phyloP scores from a whole-genome alignment of 331 rosid species.

The Arachis monticola region DNA sequence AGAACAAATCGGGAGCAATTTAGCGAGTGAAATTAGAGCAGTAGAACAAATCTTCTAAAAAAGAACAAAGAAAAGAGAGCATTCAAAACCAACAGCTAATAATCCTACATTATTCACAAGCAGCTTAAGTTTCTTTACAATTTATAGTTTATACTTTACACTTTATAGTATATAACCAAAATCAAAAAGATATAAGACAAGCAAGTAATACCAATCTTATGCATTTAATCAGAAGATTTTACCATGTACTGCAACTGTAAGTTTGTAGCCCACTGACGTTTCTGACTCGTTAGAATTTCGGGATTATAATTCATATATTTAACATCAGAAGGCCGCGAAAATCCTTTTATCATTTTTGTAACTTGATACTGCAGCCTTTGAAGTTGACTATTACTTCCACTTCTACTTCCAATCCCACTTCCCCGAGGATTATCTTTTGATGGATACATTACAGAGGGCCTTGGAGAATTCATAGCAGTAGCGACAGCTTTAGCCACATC shows the following conservation, averaged over 20 bases:
- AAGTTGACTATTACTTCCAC: slow-evolving; percentile 59
- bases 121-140: slow-evolving; percentile 28
- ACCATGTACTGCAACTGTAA: slow-evolving; percentile 88
- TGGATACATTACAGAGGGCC: slow-evolving; percentile 78
- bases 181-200: slow-evolving; percentile 3
- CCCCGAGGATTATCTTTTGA: slow-evolving; percentile 50
- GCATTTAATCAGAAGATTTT: slow-evolving; percentile 36
- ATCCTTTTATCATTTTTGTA: slow-evolving; percentile 65
- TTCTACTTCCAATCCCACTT: slow-evolving; percentile 50
- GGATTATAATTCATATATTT: slow-evolving; percentile 73
- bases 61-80: slow-evolving; percentile 8
- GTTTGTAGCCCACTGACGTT: slow-evolving; percentile 91
- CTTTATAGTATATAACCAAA: not conserved
- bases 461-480: slow-evolving; percentile 72
- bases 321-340: slow-evolving; percentile 65
- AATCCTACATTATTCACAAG: slow-evolving; percentile 23
- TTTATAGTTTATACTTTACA: not conserved
- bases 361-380: slow-evolving; percentile 73
- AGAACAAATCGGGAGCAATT: slow-evolving; percentile 33
- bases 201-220: slow-evolving; percentile 1
- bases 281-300: slow-evolving; percentile 82
- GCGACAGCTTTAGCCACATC: slow-evolving; percentile 80
- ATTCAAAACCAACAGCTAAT: slow-evolving; percentile 3
- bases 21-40: slow-evolving; percentile 23
- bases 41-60: slow-evolving; percentile 6